These are phyloP conservation scores for Backusella psychrophila DNA, from an alignment of 192 early-diverging fungal genomes.

Conservation along the genomic window DNA sequence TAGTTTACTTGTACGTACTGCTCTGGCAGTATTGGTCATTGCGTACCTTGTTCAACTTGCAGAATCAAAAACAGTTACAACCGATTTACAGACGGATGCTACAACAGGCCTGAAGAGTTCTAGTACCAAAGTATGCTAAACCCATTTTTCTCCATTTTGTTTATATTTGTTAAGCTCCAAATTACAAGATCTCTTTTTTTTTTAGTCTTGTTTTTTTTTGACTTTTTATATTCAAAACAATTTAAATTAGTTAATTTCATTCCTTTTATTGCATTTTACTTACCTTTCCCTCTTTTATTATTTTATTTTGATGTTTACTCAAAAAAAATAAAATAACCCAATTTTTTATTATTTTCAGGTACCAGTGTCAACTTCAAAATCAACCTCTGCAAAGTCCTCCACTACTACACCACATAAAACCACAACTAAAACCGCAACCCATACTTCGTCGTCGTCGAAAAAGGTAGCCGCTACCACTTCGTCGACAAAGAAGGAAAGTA, in stretches of 20 bases:
- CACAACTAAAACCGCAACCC: background rate
- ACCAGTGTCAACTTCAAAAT: background rate
- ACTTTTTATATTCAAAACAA: background rate
- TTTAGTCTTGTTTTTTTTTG: constrained; percentile 5
- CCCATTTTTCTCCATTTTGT: background rate
- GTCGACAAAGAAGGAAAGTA: background rate
- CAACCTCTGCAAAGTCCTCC: background rate
- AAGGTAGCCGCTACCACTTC: background rate
- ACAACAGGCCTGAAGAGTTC: constrained; percentile 5
- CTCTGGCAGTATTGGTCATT: constrained; percentile 5
- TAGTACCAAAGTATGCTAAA: constrained; percentile 3
- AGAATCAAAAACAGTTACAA: constrained; percentile 5
- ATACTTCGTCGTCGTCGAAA: background rate
- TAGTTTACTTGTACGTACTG: background rate
- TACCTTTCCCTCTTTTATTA: background rate
- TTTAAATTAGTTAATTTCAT: constrained; percentile 1
- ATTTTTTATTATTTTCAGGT: background rate
- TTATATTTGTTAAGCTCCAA: constrained; percentile 6
- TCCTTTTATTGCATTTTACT: background rate
- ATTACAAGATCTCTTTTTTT: constrained; percentile 1
- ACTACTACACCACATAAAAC: background rate
- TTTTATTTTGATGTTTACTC: background rate
- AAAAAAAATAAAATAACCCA: background rate
- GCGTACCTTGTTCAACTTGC: constrained; percentile 2
- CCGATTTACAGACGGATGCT: background rate